Percentiles rank a stretch among this genome's conserved stretches.
phyloP scores from a whole-genome alignment of 2,329 filamentous ascomycete genomes.

The Sclerotinia nivalis region DNA sequence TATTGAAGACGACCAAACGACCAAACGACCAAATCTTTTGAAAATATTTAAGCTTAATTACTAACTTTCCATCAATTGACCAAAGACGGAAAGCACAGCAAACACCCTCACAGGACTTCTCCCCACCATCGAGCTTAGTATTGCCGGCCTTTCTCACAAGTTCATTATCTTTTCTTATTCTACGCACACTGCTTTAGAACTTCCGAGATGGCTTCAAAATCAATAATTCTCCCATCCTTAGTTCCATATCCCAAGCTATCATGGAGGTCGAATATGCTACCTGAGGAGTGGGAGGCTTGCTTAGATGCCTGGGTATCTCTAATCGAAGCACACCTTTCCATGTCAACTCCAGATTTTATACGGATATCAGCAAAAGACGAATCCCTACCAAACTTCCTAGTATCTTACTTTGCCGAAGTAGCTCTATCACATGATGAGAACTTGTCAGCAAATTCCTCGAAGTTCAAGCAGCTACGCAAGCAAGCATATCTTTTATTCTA shows the following conservation, averaged over 20 bases:
- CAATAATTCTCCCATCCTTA: conserved; percentile 62
- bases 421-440: conserved; percentile 40
- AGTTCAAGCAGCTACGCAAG: conserved; percentile 57
- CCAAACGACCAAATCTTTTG: background rate
- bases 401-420: conserved; percentile 63
- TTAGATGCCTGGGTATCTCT: conserved; percentile 75
- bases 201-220: conserved; percentile 21
- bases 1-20: background rate
- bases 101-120: background rate
- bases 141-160: background rate
- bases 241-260: conserved; percentile 72
- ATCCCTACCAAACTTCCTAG: conserved; percentile 63
- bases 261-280: conserved; percentile 65
- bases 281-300: conserved; percentile 75
- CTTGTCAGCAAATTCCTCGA: conserved; percentile 31
- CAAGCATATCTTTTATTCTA: conserved; percentile 64
- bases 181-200: background rate
- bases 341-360: conserved; percentile 58
- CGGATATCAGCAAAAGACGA: conserved; percentile 54
- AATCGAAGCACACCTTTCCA: conserved; percentile 62
- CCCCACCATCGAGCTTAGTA: background rate
- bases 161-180: background rate
- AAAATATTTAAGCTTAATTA: background rate
- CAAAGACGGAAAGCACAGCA: background rate
- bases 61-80: background rate